Percentiles rank a stretch among this genome's conserved stretches.
Evolutionary conservation across 495 filamentous ascomycete species (phyloP).

Genomic region (Podospora anserina): DNA sequence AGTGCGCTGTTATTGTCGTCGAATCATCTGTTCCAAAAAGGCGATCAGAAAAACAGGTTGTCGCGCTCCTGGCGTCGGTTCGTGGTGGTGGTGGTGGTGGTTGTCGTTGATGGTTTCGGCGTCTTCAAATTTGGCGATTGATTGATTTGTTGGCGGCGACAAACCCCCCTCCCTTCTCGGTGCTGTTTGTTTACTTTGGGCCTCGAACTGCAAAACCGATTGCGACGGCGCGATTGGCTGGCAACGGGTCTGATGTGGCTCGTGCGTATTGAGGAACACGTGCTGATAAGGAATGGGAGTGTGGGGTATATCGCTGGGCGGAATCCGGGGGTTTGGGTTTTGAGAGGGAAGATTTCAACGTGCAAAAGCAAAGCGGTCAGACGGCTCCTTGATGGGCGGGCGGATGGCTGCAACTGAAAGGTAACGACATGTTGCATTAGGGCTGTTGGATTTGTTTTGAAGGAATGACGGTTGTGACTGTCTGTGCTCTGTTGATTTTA

Average conservation of each 20-base stretch:
- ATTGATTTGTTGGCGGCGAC: not conserved
- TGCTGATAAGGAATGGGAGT: constrained; percentile 3
- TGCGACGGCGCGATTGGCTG: constrained; percentile 7
- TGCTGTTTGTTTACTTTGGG: constrained; percentile 23
- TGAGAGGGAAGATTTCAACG: not conserved
- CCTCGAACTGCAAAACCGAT: not conserved
- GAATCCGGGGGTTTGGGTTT: not conserved
- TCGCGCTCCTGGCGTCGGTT: not conserved
- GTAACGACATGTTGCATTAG: not conserved
- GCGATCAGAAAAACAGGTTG: not conserved
- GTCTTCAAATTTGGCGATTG: constrained; percentile 1
- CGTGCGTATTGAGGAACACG: not conserved
- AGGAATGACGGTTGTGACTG: not conserved
- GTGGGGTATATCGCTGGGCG: not conserved
- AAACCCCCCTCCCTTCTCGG: not conserved
- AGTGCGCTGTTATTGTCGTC: constrained; percentile 1
- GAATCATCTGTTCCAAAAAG: not conserved
- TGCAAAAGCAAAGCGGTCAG: not conserved
- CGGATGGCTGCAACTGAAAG: not conserved
- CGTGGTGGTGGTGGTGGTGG: not conserved
- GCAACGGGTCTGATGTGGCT: not conserved
- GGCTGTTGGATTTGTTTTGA: not conserved
- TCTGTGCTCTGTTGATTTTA: not conserved
- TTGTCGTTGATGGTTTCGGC: not conserved
- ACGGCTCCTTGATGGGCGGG: not conserved